These are phyloP conservation scores for Plasmodium sp. DNA, from an alignment of 169 alveolate genomes.

Conservation along the genomic window DNA sequence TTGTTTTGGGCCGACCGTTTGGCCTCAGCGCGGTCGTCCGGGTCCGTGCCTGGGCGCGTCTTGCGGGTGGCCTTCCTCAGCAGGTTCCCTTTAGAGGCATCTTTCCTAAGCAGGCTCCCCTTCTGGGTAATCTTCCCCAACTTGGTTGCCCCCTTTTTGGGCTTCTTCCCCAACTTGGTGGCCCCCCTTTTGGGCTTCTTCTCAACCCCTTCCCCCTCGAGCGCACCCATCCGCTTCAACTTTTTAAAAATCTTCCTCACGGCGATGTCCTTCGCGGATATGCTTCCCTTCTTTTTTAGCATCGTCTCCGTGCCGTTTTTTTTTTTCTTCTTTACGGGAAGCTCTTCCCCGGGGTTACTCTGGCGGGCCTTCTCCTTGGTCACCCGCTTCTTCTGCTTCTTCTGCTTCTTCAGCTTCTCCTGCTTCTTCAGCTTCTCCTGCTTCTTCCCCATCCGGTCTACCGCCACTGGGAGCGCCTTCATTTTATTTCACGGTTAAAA, in stretches of 20 bases:
- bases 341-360: neutral
- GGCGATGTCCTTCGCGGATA: neutral
- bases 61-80: neutral
- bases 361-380: neutral
- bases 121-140: neutral
- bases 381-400: neutral
- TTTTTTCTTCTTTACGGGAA: neutral
- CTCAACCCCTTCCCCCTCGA: neutral
- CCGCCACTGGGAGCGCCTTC: neutral
- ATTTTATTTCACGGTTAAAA: neutral
- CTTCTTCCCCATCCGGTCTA: neutral
- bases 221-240: neutral
- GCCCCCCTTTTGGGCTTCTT: neutral
- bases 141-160: neutral
- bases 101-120: neutral
- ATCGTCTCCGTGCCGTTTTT: neutral
- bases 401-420: neutral
- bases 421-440: neutral
- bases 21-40: neutral
- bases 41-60: neutral
- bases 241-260: neutral
- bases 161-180: neutral
- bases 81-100: neutral
- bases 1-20: slow-evolving; percentile 9
- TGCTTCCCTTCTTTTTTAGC: neutral